These are phyloP conservation scores for Aureobasidium subglaciale DNA, from an alignment of 2,329 filamentous ascomycete species.

Conservation along the genomic window DNA sequence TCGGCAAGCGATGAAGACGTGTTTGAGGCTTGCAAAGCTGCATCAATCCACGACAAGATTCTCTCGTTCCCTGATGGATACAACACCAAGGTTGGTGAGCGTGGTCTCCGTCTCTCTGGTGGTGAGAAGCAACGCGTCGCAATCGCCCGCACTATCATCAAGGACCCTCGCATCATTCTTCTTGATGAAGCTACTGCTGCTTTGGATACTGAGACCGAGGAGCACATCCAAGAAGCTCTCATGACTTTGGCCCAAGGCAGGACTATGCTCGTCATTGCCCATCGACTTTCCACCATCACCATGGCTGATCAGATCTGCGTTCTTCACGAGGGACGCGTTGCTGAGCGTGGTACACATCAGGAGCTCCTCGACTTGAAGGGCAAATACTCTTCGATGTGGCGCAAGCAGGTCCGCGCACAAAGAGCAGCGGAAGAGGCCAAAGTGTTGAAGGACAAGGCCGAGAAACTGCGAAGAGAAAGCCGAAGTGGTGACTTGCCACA, in stretches of 20 bases:
- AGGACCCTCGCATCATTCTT: constrained; percentile 85
- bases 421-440: constrained; percentile 44
- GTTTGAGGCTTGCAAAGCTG: constrained; percentile 72
- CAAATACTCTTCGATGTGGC: constrained; percentile 45
- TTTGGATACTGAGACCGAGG: constrained; percentile 84
- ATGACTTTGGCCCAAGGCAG: constrained; percentile 74
- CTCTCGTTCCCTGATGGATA: constrained; percentile 83
- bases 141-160: constrained; percentile 87
- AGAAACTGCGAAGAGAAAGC: constrained; percentile 41
- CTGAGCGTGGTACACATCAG: constrained; percentile 46
- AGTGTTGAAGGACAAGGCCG: constrained; percentile 43
- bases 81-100: constrained; percentile 82
- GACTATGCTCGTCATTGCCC: constrained; percentile 92
- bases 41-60: constrained; percentile 90
- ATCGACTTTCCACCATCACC: constrained; percentile 51
- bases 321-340: constrained; percentile 45
- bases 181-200: constrained; percentile 90
- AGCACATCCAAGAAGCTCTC: constrained; percentile 84
- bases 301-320: constrained; percentile 51
- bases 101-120: constrained; percentile 77
- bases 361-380: constrained; percentile 42
- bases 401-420: constrained; percentile 46
- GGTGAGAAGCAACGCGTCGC: constrained; percentile 92
- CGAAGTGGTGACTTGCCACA: constrained; percentile 19
- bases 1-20: constrained; percentile 74